Evolutionary conservation across 179 eudicot species (phyloP), one percentile per base, ranked within the genome.

Genomic region (Patellifolia procumbens): DNA sequence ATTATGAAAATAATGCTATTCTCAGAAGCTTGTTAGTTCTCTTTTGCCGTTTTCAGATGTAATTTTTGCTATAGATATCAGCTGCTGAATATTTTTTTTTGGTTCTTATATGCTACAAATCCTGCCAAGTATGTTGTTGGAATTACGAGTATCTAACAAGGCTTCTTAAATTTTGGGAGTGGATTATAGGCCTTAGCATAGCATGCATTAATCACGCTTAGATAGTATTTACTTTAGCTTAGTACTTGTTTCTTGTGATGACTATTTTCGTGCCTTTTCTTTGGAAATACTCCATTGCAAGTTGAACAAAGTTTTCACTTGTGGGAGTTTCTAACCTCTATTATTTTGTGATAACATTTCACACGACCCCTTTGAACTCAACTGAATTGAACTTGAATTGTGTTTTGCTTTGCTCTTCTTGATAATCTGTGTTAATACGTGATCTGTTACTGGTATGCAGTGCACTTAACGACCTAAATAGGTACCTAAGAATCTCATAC

Each of bases 141-240:
- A 39, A 51, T 45, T 16, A 53, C 15, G 46, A 32, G 19, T 37
- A 37, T 16, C 37, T 34, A 28, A 43, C 61, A 69, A 19, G 10
- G 28, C 61, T 78, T n/a, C 48, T 19, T 55, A 2, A 16, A 49
- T 62, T 46, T 46, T 64, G 55, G 76, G 52, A 42, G 35, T 29
- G 58, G 75, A 62, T 28, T 71, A 61, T 37, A 49, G 48, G 70
- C 49, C 43, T 39, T 51, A 37, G 31, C n/a, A n/a, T n/a, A n/a
- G n/a, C 34, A 46, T 31, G 19, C 29, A 22, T 72, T 51, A 17
- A 4, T 35, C 32, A 42, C 49, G 70, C 37, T 61, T 51, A 45
- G 48, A 45, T 70, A 70, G 26, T 62, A 61, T 37, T 37, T 49
- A 49, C 61, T 52, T 39, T 15, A 20, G 48, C 32, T 19, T 19